Percentiles rank a stretch among this genome's conserved stretches.
Evolutionary conservation across 2,329 filamentous ascomycete genomes (phyloP).

Genomic region (Periglandula ipomoeae): DNA sequence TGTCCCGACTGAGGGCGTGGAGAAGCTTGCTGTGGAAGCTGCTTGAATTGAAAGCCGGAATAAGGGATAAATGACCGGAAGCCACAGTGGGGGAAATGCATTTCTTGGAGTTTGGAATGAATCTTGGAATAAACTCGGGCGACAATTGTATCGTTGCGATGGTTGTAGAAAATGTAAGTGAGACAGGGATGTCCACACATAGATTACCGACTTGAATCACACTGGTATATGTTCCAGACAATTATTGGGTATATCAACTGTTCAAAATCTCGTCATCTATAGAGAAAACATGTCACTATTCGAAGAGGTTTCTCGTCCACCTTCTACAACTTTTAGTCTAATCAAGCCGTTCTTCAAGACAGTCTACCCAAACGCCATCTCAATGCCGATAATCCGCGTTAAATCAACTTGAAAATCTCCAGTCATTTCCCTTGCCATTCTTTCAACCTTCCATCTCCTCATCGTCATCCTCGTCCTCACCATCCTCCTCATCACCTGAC

Average conservation of each 20-base stretch:
- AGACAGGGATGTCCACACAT: background rate
- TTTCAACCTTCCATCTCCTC: slow-evolving; percentile 44
- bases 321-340: background rate
- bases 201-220: background rate
- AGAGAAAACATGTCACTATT: background rate
- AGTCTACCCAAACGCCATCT: slow-evolving; percentile 14
- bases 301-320: background rate
- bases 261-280: no score
- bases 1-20: slow-evolving; percentile 50
- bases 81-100: slow-evolving; percentile 6
- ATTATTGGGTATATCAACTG: background rate
- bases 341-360: background rate
- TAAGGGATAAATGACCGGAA: slow-evolving; percentile 11
- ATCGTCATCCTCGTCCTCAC: slow-evolving; percentile 42
- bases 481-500: slow-evolving; percentile 41
- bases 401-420: background rate
- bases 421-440: background rate
- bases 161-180: background rate
- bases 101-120: slow-evolving; percentile 6
- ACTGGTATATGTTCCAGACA: background rate
- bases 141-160: background rate
- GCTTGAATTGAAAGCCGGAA: slow-evolving; percentile 7
- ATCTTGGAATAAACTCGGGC: background rate
- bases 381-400: slow-evolving; percentile 9
- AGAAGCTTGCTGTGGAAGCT: slow-evolving; percentile 63